phyloP scores from a whole-genome alignment of 768 basidiomycete species.

The Termitomyces sp. region DNA sequence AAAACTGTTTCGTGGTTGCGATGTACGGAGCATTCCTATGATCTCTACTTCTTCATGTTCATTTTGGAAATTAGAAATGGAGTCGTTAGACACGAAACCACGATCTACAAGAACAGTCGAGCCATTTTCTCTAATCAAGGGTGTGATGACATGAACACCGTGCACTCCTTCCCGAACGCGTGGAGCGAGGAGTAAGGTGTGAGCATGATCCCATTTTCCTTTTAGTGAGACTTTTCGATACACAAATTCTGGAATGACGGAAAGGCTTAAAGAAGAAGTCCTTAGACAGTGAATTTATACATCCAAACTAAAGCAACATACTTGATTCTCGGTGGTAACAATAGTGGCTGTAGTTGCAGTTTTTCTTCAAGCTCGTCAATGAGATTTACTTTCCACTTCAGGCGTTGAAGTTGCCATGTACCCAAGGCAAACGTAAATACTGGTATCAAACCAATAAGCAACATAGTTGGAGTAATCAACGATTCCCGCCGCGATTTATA shows the following conservation, averaged over 20 bases:
- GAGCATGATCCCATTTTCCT: constrained; percentile 76
- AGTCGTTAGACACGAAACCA: constrained; percentile 74
- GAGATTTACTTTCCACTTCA: constrained; percentile 91
- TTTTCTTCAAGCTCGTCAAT: constrained; percentile 95
- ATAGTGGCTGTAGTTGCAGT: constrained; percentile 69
- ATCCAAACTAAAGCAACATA: constrained; percentile 28
- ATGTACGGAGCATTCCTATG: constrained; percentile 81
- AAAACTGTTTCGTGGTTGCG: constrained; percentile 68
- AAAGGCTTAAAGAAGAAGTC: constrained; percentile 33
- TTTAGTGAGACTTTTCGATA: constrained; percentile 79
- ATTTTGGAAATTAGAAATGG: constrained; percentile 22
- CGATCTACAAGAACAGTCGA: constrained; percentile 89
- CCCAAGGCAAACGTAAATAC: constrained; percentile 88
- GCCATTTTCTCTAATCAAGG: constrained; percentile 72
- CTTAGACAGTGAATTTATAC: constrained; percentile 12
- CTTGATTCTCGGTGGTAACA: constrained; percentile 84
- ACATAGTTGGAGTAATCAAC: constrained; percentile 64
- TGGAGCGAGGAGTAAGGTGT: constrained; percentile 78
- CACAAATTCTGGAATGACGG: constrained; percentile 80
- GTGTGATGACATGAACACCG: constrained; percentile 86
- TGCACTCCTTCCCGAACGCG: constrained; percentile 83
- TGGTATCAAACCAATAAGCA: constrained; percentile 80
- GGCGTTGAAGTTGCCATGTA: constrained; percentile 88
- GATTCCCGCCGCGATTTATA: constrained; percentile 57
- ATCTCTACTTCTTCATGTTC: constrained; percentile 62